Evolutionary conservation across 2,329 filamentous ascomycete species (phyloP).

Genomic region (Curvularia lunata): DNA sequence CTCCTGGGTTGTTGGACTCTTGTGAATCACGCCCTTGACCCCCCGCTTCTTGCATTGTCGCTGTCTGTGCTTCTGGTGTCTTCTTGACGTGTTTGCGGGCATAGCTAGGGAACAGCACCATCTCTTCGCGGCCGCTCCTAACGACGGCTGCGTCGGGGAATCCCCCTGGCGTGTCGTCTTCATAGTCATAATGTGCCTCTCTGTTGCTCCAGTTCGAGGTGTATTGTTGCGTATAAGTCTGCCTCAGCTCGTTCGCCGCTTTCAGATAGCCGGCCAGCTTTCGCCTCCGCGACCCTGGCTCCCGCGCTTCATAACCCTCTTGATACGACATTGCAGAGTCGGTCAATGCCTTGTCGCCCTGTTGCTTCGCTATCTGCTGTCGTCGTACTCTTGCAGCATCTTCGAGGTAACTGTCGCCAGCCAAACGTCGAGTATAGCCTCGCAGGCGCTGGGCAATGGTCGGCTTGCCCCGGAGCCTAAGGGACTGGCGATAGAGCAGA

Average conservation of each 20-base stretch:
- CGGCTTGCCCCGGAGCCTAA: conserved; percentile 38
- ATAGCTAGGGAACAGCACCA: conserved; percentile 95
- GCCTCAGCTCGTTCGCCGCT: conserved; percentile 73
- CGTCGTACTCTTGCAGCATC: conserved; percentile 42
- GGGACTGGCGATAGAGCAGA: conserved; percentile 67
- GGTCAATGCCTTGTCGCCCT: conserved; percentile 31
- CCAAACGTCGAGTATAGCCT: conserved; percentile 40
- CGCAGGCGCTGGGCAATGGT: conserved; percentile 42
- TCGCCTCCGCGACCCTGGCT: conserved; percentile 75
- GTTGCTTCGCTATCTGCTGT: conserved; percentile 39
- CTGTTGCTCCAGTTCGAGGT: conserved; percentile 55
- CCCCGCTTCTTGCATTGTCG: conserved; percentile 46
- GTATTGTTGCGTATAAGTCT: conserved; percentile 68
- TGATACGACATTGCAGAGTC: conserved; percentile 40
- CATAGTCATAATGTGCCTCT: conserved; percentile 53
- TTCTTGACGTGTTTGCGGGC: conserved; percentile 72
- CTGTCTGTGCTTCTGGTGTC: conserved; percentile 47
- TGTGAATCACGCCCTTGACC: conserved; percentile 52
- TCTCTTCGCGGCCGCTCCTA: conserved; percentile 81
- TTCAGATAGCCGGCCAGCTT: conserved; percentile 77
- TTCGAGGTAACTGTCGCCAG: conserved; percentile 38
- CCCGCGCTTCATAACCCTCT: conserved; percentile 51
- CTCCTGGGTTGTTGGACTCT: conserved; percentile 58
- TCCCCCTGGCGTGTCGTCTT: conserved; percentile 68
- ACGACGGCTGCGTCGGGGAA: conserved; percentile 87